Base-by-base conservation (phyloP, 1,139 yeast species). In the Nadsonia commutata region DNA sequence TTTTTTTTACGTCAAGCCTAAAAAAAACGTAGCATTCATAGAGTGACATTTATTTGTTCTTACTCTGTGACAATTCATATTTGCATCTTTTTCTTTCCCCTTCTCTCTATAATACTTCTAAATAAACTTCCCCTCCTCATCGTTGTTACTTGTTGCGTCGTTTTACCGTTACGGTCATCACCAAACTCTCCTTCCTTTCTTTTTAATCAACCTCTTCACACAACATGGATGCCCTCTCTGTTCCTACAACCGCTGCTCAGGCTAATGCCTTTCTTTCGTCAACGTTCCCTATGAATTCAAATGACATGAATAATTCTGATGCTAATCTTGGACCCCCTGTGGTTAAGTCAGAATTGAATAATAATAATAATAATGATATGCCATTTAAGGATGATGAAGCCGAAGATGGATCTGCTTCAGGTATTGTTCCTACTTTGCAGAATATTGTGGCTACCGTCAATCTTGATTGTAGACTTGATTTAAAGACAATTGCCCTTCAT, bases 381-480 rank as follows among this genome's bases (percentile, higher is more conserved):
- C 41, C 42, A 18, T 40, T 41, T 31, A 46, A 40, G 31, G 49
- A 38, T 31, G 51, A 48, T 40, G 52, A 51, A 40, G 49, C 53
- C 37, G 55, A 52, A 33, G 50, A 48, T 13, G 33, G 39, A 22
- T 39, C 37, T 8, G 45, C 44, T 18, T 48, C 51, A 33, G 46
- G 48, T 4, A 44, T 46, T 37, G 43, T 47, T 33, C 48, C 49
- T 37, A 46, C 51, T 11, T 44, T 45, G 18, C 50, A 57, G 56
- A 53, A 90, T 69, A 93, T 90, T 46, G 99, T 90, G 42, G 98
- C 99, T 33, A 90, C 99, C 0, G 98, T 90, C 47, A 90, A 93
- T 60, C 71, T 90, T 62, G 98, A 90, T 56, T 90, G 98, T 63
- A 80, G 97, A 50, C 70, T 90, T 56, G 98, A 93, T 63, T 74